Conservation (phyloP, 148 eudicot species). For the Chenopodium quinoa region DNA sequence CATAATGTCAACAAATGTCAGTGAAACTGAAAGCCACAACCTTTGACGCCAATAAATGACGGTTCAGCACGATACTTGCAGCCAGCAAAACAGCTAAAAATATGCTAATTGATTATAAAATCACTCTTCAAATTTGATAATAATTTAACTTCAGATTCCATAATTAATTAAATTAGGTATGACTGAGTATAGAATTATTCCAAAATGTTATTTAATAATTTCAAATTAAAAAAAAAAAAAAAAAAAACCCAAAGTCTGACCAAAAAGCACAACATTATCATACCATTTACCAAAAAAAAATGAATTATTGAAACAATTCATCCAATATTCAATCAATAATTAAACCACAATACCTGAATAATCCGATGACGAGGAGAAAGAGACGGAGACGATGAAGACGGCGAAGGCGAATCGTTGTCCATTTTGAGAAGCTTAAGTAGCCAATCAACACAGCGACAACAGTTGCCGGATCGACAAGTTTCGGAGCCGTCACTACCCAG, state of each 20-base stretch:
- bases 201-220: neutral
- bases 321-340: no score
- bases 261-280: neutral
- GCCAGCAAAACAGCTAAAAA: neutral
- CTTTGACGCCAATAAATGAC: neutral
- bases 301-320: no score
- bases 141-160: neutral
- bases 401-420: conserved; percentile 20
- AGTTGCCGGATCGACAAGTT: neutral
- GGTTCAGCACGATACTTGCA: neutral
- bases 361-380: conserved; percentile 6
- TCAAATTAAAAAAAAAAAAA: neutral
- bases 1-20: neutral
- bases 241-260: neutral
- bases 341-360: neutral
- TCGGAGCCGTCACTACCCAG: neutral
- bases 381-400: neutral
- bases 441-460: conserved; percentile 26
- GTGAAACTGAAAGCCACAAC: neutral
- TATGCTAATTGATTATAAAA: neutral
- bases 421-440: conserved; percentile 10
- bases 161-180: neutral
- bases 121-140: neutral
- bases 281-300: no score
- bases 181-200: neutral